These are phyloP conservation scores for Xylaria palmicola DNA, from an alignment of 495 filamentous ascomycete species.

Conservation along the genomic window DNA sequence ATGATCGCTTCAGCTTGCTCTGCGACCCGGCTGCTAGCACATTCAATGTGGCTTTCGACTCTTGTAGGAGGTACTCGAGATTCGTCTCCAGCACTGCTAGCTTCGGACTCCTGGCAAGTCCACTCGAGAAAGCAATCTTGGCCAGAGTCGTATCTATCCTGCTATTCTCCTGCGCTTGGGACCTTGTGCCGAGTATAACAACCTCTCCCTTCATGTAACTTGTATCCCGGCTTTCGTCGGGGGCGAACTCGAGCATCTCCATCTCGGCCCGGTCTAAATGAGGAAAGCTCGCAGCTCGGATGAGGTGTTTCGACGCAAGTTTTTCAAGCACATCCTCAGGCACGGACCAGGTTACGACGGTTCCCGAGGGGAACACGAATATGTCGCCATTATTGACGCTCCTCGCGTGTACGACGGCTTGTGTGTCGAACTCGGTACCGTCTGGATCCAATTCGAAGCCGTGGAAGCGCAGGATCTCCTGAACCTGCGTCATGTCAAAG, in stretches of 20 bases:
- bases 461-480: conserved; percentile 66
- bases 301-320: conserved; percentile 69
- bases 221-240: conserved; percentile 70
- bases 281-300: conserved; percentile 72
- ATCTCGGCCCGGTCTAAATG: conserved; percentile 71
- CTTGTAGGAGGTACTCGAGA: conserved; percentile 76
- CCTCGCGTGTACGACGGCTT: conserved; percentile 59
- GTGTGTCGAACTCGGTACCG: conserved; percentile 55
- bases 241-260: conserved; percentile 85
- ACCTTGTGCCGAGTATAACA: conserved; percentile 76
- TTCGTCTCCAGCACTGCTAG: conserved; percentile 87
- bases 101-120: conserved; percentile 93
- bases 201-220: conserved; percentile 85
- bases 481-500: conserved; percentile 74
- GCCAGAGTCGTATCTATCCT: conserved; percentile 74
- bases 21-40: conserved; percentile 75
- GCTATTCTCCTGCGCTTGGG: conserved; percentile 43
- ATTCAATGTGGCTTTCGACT: conserved; percentile 59
- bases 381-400: conserved; percentile 70
- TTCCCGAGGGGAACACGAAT: conserved; percentile 96
- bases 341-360: conserved; percentile 88
- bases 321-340: conserved; percentile 66
- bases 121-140: conserved; percentile 95
- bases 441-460: conserved; percentile 67
- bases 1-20: conserved; percentile 65